phyloP scores from a whole-genome alignment of 2,329 filamentous ascomycete species.

The Pyricularia pennisetigena region DNA sequence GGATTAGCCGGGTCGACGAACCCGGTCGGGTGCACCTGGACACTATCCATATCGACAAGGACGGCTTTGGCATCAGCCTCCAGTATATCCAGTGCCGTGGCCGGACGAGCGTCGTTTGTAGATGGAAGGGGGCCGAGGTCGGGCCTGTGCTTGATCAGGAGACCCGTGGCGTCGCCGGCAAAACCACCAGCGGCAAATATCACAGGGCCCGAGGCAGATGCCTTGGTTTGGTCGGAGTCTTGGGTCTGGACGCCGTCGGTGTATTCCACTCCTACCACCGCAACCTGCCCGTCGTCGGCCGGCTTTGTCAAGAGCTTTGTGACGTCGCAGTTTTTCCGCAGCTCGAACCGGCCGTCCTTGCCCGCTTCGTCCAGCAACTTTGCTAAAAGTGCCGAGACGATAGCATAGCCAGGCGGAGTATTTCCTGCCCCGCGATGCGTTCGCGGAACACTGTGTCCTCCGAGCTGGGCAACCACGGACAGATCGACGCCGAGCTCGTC shows the following conservation, averaged over 20 bases:
- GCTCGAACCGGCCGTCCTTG: slow-evolving; percentile 28
- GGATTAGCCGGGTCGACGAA: slow-evolving; percentile 46
- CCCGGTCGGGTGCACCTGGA: slow-evolving; percentile 57
- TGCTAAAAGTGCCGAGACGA: slow-evolving; percentile 43
- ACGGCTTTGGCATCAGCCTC: slow-evolving; percentile 24
- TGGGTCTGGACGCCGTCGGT: no score
- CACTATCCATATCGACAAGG: slow-evolving; percentile 41
- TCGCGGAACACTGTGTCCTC: slow-evolving; percentile 45
- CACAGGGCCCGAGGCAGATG: slow-evolving; percentile 36
- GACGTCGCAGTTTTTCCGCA: slow-evolving; percentile 43
- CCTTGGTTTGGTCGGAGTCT: not conserved
- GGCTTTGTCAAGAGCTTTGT: slow-evolving; percentile 31
- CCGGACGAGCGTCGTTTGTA: slow-evolving; percentile 49
- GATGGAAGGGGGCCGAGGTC: slow-evolving; percentile 51
- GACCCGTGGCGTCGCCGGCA: slow-evolving; percentile 47
- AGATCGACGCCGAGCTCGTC: slow-evolving; percentile 49
- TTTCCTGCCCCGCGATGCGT: slow-evolving; percentile 48
- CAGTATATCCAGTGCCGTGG: slow-evolving; percentile 39
- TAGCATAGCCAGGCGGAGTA: slow-evolving; percentile 47
- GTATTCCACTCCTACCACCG: not conserved
- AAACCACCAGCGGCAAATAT: slow-evolving; percentile 55
- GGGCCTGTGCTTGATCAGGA: slow-evolving; percentile 45
- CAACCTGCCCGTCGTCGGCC: not conserved
- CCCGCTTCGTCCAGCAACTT: slow-evolving; percentile 28
- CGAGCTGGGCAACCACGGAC: slow-evolving; percentile 45